Evolutionary conservation across 2,329 filamentous ascomycete genomes (phyloP).

Genomic region (Ophiostoma perfectum): DNA sequence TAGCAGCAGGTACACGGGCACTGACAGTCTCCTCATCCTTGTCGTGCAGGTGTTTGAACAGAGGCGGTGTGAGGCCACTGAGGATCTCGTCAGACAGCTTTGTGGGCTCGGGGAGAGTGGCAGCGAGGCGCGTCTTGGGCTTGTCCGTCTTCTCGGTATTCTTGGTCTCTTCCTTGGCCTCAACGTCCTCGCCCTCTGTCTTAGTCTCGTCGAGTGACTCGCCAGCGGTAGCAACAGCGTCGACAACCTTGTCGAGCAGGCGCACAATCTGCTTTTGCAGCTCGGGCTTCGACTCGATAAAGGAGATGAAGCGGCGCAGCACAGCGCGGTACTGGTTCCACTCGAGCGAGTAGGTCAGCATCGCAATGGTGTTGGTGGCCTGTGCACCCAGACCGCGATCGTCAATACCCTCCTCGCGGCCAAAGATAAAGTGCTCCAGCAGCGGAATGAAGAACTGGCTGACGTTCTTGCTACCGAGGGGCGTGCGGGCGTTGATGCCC

Average conservation of each 20-base stretch:
- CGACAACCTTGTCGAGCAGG: constrained; percentile 73
- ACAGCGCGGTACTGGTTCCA: constrained; percentile 88
- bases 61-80: constrained; percentile 68
- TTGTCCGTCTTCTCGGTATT: constrained; percentile 26
- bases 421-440: constrained; percentile 90
- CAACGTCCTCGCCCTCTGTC: background rate
- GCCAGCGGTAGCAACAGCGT: constrained; percentile 60
- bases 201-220: constrained; percentile 30
- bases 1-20: constrained; percentile 80
- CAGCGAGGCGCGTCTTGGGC: constrained; percentile 45
- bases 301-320: constrained; percentile 76
- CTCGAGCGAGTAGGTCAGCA: constrained; percentile 68
- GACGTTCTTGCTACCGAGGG: constrained; percentile 70
- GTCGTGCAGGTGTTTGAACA: constrained; percentile 82
- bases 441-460: constrained; percentile 85
- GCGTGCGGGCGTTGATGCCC: constrained; percentile 53
- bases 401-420: constrained; percentile 65
- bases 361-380: constrained; percentile 72
- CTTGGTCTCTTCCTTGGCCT: constrained; percentile 26
- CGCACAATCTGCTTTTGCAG: constrained; percentile 80
- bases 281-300: constrained; percentile 73
- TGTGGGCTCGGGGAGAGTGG: constrained; percentile 59
- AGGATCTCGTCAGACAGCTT: constrained; percentile 69
- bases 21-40: constrained; percentile 95
- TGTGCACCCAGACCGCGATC: constrained; percentile 84